Evolutionary conservation across 2,329 filamentous ascomycete genomes (phyloP).

Genomic region (Phialophora chinensis): DNA sequence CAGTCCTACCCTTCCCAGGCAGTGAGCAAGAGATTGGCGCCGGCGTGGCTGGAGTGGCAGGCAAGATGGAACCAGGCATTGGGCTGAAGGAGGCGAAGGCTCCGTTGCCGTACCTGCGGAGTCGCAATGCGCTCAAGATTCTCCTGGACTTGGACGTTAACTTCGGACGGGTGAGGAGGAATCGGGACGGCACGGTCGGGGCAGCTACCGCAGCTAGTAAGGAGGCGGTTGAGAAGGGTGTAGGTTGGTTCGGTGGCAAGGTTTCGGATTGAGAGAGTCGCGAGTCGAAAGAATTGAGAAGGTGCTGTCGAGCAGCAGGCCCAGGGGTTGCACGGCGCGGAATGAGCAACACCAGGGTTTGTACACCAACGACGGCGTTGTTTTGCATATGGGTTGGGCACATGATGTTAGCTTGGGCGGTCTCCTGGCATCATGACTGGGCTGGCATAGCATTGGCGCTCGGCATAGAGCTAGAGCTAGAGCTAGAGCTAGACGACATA

Average conservation of each 20-base stretch:
- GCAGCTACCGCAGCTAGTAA: constrained; percentile 2
- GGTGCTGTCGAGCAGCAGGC: neutral
- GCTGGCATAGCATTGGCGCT: constrained; percentile 5
- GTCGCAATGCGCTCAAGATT: constrained; percentile 91
- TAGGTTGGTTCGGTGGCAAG: constrained; percentile 18
- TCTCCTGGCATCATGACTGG: neutral
- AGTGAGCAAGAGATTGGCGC: constrained; percentile 49
- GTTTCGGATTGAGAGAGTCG: neutral
- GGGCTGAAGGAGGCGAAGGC: constrained; percentile 68
- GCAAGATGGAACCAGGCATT: constrained; percentile 67
- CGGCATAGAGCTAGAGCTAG: constrained; percentile 6
- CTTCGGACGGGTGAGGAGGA: constrained; percentile 76
- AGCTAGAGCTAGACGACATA: neutral
- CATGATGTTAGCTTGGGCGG: neutral
- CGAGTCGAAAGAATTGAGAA: neutral
- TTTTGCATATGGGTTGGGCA: constrained; percentile 4
- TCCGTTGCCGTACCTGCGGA: constrained; percentile 71
- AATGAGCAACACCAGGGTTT: neutral
- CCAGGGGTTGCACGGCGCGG: neutral
- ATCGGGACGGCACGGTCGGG: constrained; percentile 42
- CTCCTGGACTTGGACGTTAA: constrained; percentile 93
- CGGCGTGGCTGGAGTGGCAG: constrained; percentile 53
- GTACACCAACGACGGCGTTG: constrained; percentile 1
- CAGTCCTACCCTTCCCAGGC: constrained; percentile 77
- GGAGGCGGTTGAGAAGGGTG: constrained; percentile 13